Evolutionary conservation across 2,329 filamentous ascomycete genomes (phyloP).

Genomic region (Trichoderma sp.): DNA sequence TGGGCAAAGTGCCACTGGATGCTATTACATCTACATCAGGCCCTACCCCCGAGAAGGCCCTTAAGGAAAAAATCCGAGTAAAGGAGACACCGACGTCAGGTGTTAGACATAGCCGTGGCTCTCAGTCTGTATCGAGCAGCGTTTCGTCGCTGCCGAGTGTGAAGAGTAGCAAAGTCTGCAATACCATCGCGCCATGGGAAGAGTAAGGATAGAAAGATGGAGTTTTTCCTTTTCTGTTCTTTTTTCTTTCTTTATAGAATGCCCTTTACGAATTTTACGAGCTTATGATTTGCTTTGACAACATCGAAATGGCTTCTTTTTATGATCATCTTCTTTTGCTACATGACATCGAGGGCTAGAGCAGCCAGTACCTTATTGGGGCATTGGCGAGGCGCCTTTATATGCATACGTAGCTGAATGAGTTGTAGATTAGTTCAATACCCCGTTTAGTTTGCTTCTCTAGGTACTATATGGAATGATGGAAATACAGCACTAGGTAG

Average conservation of each 20-base stretch:
- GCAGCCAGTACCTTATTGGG: neutral
- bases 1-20: slow-evolving; percentile 44
- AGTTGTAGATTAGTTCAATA: neutral
- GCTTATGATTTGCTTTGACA: slow-evolving; percentile 12
- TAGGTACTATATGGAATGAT: neutral
- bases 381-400: neutral
- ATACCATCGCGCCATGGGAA: slow-evolving; percentile 36
- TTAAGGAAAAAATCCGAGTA: slow-evolving; percentile 36
- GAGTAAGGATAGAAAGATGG: slow-evolving; percentile 19
- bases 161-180: slow-evolving; percentile 32
- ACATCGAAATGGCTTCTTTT: neutral
- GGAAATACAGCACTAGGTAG: neutral
- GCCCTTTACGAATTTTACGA: neutral
- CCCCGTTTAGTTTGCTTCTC: neutral
- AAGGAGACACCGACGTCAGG: slow-evolving; percentile 33
- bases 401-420: neutral
- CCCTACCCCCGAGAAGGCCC: slow-evolving; percentile 46
- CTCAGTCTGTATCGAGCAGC: slow-evolving; percentile 38
- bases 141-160: slow-evolving; percentile 34
- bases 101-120: slow-evolving; percentile 27
- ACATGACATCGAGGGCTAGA: neutral
- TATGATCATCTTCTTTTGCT: neutral
- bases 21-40: slow-evolving; percentile 48
- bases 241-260: neutral
- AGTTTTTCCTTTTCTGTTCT: neutral